Conservation (phyloP, 1,139 yeast species). For the Yamadazyma blattariae region DNA sequence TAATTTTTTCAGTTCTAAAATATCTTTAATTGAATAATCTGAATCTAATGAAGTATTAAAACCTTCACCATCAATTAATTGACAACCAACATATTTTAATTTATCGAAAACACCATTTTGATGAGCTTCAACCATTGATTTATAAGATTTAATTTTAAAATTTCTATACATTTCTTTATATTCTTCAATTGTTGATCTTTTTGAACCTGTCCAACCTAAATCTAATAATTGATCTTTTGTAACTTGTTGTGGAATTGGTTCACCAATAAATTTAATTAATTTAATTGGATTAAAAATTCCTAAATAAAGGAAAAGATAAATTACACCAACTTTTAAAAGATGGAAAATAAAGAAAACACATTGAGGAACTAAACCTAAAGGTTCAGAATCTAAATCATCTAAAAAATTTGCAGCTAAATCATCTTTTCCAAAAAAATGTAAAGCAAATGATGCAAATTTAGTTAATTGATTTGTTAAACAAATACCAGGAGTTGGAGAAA, state of each 20-base stretch:
- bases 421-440: conserved; percentile 27
- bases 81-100: conserved; percentile 60
- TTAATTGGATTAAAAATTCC: conserved; percentile 77
- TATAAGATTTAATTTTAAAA: conserved; percentile 59
- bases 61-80: conserved; percentile 77
- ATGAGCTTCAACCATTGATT: conserved; percentile 79
- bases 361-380: conserved; percentile 53
- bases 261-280: conserved; percentile 24
- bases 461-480: conserved; percentile 64
- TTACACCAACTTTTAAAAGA: conserved; percentile 52
- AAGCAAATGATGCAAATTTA: conserved; percentile 30
- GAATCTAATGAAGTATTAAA: conserved; percentile 57
- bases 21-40: conserved; percentile 25
- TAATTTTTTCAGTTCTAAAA: conserved; percentile 34
- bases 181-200: conserved; percentile 66
- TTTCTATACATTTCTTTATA: conserved; percentile 73
- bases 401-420: conserved; percentile 44
- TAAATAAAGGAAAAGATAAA: conserved; percentile 56
- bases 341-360: conserved; percentile 71
- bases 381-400: conserved; percentile 42
- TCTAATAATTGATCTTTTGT: conserved; percentile 55
- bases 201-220: conserved; percentile 93
- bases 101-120: conserved; percentile 65
- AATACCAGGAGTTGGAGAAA: conserved; percentile 90
- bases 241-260: conserved; percentile 34